Percentiles rank a stretch among this genome's conserved stretches.
Conservation (phyloP, 306 rosid genomes). For the Spatholobus suberectus region DNA sequence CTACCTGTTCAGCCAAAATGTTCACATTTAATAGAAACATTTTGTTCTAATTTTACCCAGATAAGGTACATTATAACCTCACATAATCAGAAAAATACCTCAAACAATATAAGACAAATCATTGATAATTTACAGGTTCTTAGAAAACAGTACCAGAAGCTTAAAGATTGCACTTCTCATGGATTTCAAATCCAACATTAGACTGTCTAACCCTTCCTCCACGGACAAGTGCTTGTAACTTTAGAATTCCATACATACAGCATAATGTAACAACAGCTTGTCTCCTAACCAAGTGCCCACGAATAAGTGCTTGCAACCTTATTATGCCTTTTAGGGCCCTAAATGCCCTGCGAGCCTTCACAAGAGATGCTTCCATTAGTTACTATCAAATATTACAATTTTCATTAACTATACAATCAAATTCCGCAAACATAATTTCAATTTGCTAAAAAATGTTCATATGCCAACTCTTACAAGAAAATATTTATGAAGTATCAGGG, state of each 20-base stretch:
- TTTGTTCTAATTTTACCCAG: background rate
- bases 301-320: slow-evolving; percentile 91
- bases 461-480: background rate
- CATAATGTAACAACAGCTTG: slow-evolving; percentile 76
- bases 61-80: background rate
- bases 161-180: slow-evolving; percentile 46
- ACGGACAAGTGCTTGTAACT: slow-evolving; percentile 76
- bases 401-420: slow-evolving; percentile 1
- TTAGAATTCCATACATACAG: slow-evolving; percentile 75
- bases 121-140: background rate
- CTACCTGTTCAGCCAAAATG: background rate
- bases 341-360: slow-evolving; percentile 94
- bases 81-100: background rate
- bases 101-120: background rate
- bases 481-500: background rate
- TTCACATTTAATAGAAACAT: background rate
- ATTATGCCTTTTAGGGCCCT: slow-evolving; percentile 86
- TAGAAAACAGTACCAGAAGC: slow-evolving; percentile 55
- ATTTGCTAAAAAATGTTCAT: slow-evolving; percentile 27
- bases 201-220: slow-evolving; percentile 69
- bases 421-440: slow-evolving; percentile 10
- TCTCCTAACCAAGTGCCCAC: slow-evolving; percentile 90
- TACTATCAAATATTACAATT: slow-evolving; percentile 11
- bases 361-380: slow-evolving; percentile 43
- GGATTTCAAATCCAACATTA: slow-evolving; percentile 63